Conservation (phyloP, 192 early-diverging fungal genomes). For the Entomortierella parvispora region DNA sequence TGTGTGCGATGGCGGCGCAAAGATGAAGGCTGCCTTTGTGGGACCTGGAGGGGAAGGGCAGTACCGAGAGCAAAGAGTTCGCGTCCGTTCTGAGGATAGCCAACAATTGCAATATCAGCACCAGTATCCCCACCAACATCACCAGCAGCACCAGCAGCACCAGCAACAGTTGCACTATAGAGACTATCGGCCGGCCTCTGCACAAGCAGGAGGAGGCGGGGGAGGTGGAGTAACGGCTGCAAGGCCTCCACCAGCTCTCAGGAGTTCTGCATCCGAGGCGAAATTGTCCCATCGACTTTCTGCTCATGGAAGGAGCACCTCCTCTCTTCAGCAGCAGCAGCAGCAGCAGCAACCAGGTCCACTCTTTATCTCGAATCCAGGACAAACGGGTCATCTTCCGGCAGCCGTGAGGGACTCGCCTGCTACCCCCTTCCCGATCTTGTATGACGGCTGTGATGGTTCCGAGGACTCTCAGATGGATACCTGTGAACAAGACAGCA, state of each 20-base stretch:
- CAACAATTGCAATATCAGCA: conserved; percentile 1
- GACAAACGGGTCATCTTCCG: no score
- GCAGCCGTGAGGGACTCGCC: conserved; percentile 24
- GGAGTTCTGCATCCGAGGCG: conserved; percentile 5
- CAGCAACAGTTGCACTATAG: no score
- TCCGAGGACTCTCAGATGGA: neutral
- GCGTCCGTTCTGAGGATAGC: conserved; percentile 34
- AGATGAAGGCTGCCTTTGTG: conserved; percentile 22
- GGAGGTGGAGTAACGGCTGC: no score
- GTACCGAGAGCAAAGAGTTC: conserved; percentile 4
- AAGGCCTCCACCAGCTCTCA: neutral
- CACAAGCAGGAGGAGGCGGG: no score
- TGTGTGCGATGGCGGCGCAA: conserved; percentile 16
- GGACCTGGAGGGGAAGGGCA: neutral
- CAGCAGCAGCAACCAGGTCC: conserved; percentile 9
- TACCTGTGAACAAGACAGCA: neutral
- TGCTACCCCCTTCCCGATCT: conserved; percentile 25
- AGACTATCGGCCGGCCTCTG: no score
- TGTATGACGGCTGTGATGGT: neutral
- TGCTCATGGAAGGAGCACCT: no score
- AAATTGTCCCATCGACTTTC: conserved; percentile 9
- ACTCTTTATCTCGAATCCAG: conserved; percentile 12
- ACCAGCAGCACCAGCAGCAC: neutral
- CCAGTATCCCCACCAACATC: neutral
- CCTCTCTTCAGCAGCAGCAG: no score